Evolutionary conservation across 1,284 basidiomycete species (phyloP), one percentile per base, ranked within the genome.

Genomic region (Ganoderma lucidum): DNA sequence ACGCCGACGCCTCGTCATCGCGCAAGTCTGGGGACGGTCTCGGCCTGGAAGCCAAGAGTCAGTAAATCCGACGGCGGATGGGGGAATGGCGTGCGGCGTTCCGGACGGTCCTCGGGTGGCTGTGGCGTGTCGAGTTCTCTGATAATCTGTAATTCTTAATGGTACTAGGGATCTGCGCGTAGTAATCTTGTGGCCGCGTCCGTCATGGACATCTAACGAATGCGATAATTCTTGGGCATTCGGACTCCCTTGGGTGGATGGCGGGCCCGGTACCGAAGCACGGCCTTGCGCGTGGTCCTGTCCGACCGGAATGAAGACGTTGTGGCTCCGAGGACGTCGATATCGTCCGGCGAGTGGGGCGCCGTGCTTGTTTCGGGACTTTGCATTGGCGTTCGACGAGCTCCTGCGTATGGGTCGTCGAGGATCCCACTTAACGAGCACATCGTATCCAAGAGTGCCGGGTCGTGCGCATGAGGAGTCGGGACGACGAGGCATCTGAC

Each of bases 21-120:
- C 58, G 37, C 42, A 63, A 53, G 55, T 60, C 62, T 1, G 63
- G 35, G 12, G 30, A 17, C 39, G 60, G 44, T 32, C 23, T 51
- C 3, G 60, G 35, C n/a, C 23, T 51, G n/a, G 39, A 30, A 19
- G 15, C 17, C 66, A 37, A 51, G 23, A 8, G 10, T 51, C 48
- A 12, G 10, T 14, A 62, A 63, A 30, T 32, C 1, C 23, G 35
- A 23, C 35, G 35, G 56, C 19, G 19, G 10, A 59, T 59, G 35
- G 35, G 35, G 35, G 35, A 5, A 8, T 35, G 35, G 35, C 35
- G 35, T 59, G 56, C 37, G 35, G n/a, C 32, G 56, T 39, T 12
- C 35, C 17, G 6, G 56, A 35, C 8, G 19, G 56, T 23, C 56
- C 56, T 19, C 30, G 56, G 56, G 56, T 32, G 56, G 56, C 56